Evolutionary conservation across 2,329 filamentous ascomycete genomes (phyloP), one percentile per base, ranked within the genome.

Genomic region (Arthrobotrys iridis): DNA sequence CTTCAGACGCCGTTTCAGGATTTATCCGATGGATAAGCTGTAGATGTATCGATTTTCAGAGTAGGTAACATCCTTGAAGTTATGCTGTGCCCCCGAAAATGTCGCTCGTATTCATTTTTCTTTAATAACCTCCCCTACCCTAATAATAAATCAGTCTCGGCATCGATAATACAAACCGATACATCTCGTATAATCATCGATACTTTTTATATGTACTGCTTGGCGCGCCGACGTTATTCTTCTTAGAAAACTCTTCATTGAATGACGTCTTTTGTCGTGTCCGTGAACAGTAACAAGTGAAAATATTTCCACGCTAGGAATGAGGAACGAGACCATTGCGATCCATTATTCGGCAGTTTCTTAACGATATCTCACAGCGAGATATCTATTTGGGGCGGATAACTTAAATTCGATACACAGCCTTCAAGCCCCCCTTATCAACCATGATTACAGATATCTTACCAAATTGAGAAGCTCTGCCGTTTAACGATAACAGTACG

Each of bases 301-400:
- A 33, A n/a, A n/a, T n/a, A n/a, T n/a, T n/a, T n/a, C n/a, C n/a
- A n/a, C n/a, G n/a, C n/a, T n/a, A n/a, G n/a, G n/a, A n/a, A n/a
- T n/a, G n/a, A n/a, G n/a, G n/a, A n/a, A 6, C 11, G 40, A 55
- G 10, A 22, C 13, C 18, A 22, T 30, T 4, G 15, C 13, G 15
- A 8, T 22, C 15, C n/a, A 15, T 20, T 7, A 5, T 22, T 48
- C 65, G 65, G 65, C 57, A 62, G 43, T 57, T 67, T 18, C 11
- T 20, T 22, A 52, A 48, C 46, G 22, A 55, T 59, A 59, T 4
- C n/a, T 28, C 10, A 15, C 33, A 43, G 43, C 2, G 15, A 3
- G 28, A 10, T 66, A 45, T 67, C 68, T 73, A 73, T 73, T 73
- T 73, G 60, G 62, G 40, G 62, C 8, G 15, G 55, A 57, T 66